Conservation (phyloP, 768 basidiomycete species). For the Mycena polygramma region DNA sequence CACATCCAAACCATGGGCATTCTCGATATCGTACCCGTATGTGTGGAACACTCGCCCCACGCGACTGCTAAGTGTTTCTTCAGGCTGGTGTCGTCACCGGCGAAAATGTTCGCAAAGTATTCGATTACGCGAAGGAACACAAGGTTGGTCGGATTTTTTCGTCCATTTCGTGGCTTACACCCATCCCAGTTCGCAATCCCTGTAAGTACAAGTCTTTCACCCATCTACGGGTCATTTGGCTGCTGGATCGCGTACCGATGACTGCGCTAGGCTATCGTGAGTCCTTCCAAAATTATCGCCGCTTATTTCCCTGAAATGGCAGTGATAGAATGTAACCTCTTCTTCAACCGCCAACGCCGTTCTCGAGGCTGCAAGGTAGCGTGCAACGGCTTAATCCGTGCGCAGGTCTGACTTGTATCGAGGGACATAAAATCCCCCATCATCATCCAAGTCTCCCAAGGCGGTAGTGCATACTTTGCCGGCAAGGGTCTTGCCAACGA, state of each 20-base stretch:
- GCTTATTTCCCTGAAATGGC: conserved; percentile 20
- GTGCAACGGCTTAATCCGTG: conserved; percentile 16
- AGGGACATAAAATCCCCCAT: conserved; percentile 98
- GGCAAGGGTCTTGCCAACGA: conserved; percentile 97
- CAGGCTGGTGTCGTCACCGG: conserved; percentile 97
- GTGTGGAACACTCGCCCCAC: conserved; percentile 43
- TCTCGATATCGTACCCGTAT: conserved; percentile 87
- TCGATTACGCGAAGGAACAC: conserved; percentile 92
- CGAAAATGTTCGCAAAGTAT: conserved; percentile 94
- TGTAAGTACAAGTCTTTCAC: conserved; percentile 61
- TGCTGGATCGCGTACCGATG: conserved; percentile 19
- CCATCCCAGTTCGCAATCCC: conserved; percentile 82
- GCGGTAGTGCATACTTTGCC: conserved; percentile 95
- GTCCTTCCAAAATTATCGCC: conserved; percentile 47
- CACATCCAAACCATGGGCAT: conserved; percentile 69
- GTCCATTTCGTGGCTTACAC: conserved; percentile 21
- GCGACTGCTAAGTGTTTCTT: conserved; percentile 29
- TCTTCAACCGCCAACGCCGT: conserved; percentile 95
- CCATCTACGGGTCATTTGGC: not conserved
- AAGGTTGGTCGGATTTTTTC: conserved; percentile 66
- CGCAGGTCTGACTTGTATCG: conserved; percentile 9
- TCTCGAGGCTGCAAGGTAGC: conserved; percentile 93
- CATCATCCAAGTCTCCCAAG: conserved; percentile 98
- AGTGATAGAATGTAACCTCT: conserved; percentile 90
- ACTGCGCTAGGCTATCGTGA: conserved; percentile 76